Evolutionary conservation across 2,329 filamentous ascomycete genomes (phyloP).

Genomic region (Erysiphe pulchra): DNA sequence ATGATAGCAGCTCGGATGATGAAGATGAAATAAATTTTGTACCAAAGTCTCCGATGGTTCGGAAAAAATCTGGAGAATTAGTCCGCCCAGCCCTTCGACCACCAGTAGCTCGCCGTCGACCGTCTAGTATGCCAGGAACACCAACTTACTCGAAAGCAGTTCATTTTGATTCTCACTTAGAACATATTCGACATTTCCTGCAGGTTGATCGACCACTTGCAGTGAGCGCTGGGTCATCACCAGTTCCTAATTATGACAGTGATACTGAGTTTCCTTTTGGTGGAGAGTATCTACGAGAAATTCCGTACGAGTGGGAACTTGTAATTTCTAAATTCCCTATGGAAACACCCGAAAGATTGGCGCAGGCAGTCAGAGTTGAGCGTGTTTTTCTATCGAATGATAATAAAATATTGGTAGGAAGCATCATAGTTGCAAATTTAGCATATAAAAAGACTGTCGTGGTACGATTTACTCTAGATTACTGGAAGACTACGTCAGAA

Average conservation of each 20-base stretch:
- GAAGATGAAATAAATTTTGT: slow-evolving; percentile 27
- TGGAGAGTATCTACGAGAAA: slow-evolving; percentile 19
- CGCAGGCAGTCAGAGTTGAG: slow-evolving; percentile 54
- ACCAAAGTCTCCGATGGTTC: slow-evolving; percentile 69
- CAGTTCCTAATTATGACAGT: slow-evolving; percentile 65
- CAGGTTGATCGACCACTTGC: slow-evolving; percentile 87
- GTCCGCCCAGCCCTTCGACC: slow-evolving; percentile 76
- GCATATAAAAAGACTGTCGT: slow-evolving; percentile 71
- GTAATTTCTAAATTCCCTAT: slow-evolving; percentile 59
- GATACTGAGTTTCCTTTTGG: slow-evolving; percentile 75
- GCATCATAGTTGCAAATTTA: slow-evolving; percentile 63
- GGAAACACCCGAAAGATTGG: slow-evolving; percentile 33
- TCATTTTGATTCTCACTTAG: slow-evolving; percentile 92
- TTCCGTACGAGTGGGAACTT: slow-evolving; percentile 67
- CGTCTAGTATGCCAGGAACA: slow-evolving; percentile 92
- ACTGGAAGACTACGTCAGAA: slow-evolving; percentile 97
- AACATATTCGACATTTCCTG: slow-evolving; percentile 87
- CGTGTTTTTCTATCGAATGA: slow-evolving; percentile 68
- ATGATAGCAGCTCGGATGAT: slow-evolving; percentile 27
- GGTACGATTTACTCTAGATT: slow-evolving; percentile 88
- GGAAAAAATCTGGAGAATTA: slow-evolving; percentile 94
- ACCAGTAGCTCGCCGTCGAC: slow-evolving; percentile 45
- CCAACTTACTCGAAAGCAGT: slow-evolving; percentile 90
- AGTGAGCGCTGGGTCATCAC: slow-evolving; percentile 82
- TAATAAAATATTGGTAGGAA: slow-evolving; percentile 65